Evolutionary conservation across 2,329 filamentous ascomycete genomes (phyloP), one percentile per base, ranked within the genome.

Genomic region (Xylariaceae sp.): DNA sequence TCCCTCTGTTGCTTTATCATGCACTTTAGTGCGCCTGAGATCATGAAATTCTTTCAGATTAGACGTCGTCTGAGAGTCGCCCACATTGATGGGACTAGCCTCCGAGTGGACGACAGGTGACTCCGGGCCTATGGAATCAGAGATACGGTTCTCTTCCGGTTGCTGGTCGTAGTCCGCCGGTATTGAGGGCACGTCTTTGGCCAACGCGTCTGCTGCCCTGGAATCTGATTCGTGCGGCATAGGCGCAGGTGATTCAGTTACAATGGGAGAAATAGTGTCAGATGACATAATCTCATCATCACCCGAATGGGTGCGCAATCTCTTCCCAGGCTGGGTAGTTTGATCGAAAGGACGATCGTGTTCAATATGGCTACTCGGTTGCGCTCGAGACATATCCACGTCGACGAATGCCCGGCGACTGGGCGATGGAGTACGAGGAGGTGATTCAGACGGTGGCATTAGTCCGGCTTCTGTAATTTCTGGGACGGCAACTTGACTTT

Each of bases 321-420:
- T 72, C 62, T 73, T 74, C 44, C 67, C 68, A 16, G 65, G 67
- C 32, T 65, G 65, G 19, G 64, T 63, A 16, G 68, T 63, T 50
- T 71, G 61, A 46, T 70, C 71, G 42, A 71, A 71, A 7, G 71
- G 70, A 39, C 65, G 65, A 2, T 73, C 71, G 46, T 74, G 72
- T 53, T 66, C 60, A 19, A 74, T 56, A 49, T 65, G 63, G 47
- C 68, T 71, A 47, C 61, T 69, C 19, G 66, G 52, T 49, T 71
- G 70, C 42, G 67, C 68, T 15, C 70, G 70, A 1, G 66, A 67
- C 29, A 71, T 60, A 47, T 71, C 67, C 10, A 68, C 50, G 29
- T 55, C 52, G 42, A 57, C 52, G 22, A 55, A 16, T 15, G 57
- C 52, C 34, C 58, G 55, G n/a, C 50, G 46, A 34, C 41, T 49